phyloP scores from a whole-genome alignment of 805 yeast genomes.

The Starmerella powellii region DNA sequence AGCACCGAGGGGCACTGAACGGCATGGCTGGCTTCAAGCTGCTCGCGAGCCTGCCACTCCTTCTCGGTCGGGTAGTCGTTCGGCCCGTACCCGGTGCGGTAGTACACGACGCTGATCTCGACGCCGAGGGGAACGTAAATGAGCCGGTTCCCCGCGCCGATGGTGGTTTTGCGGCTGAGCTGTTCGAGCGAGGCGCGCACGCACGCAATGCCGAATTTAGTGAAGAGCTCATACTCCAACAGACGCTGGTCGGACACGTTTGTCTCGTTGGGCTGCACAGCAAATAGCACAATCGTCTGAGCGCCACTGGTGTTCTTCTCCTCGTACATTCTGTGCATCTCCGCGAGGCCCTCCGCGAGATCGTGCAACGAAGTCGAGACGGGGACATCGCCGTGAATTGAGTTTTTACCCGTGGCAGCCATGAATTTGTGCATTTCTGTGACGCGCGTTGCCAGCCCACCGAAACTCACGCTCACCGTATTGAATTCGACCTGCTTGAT shows the following conservation, averaged over 20 bases:
- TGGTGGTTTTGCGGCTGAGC: conserved; percentile 35
- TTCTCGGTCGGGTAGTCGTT: conserved; percentile 52
- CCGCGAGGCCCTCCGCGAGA: conserved; percentile 57
- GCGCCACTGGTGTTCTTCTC: conserved; percentile 15
- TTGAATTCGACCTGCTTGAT: conserved; percentile 94
- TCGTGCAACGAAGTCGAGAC: conserved; percentile 50
- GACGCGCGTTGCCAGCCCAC: conserved; percentile 73
- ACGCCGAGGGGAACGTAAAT: conserved; percentile 43
- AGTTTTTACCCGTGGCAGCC: conserved; percentile 31
- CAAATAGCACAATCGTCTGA: conserved; percentile 45
- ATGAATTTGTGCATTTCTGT: conserved; percentile 58
- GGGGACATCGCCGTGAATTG: conserved; percentile 39
- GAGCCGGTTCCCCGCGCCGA: conserved; percentile 32
- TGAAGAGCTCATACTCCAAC: conserved; percentile 57
- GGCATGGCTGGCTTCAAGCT: conserved; percentile 62
- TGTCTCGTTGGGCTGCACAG: conserved; percentile 75
- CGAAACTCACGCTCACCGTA: conserved; percentile 91
- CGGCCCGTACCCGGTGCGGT: conserved; percentile 82
- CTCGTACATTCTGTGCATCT: conserved; percentile 48
- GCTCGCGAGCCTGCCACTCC: conserved; percentile 68
- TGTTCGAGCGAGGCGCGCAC: conserved; percentile 58
- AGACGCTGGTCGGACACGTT: conserved; percentile 87
- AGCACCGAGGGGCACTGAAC: conserved; percentile 84
- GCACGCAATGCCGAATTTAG: conserved; percentile 45
- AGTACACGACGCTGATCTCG: conserved; percentile 82